These are phyloP conservation scores for Calcarisporium arbuscula DNA, from an alignment of 2,329 filamentous ascomycete genomes.

Conservation along the genomic window DNA sequence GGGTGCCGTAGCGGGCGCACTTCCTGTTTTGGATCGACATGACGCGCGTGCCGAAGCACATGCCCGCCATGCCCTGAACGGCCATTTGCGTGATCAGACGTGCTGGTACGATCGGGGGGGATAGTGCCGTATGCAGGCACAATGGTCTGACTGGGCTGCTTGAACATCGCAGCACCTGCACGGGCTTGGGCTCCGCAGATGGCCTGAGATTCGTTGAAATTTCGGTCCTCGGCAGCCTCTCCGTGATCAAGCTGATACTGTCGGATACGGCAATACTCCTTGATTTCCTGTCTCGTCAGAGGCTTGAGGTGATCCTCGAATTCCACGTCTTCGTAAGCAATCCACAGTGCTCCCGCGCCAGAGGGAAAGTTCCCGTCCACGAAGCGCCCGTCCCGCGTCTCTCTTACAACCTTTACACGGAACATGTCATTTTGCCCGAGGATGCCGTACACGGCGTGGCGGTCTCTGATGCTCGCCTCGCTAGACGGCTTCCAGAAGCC, in stretches of 20 bases:
- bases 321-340: conserved; percentile 54
- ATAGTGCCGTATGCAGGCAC: conserved; percentile 16
- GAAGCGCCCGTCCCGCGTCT: conserved; percentile 54
- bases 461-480: conserved; percentile 38
- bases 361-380: conserved; percentile 54
- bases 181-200: conserved; percentile 44
- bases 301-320: conserved; percentile 49
- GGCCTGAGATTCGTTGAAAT: conserved; percentile 45
- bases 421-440: conserved; percentile 59
- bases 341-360: conserved; percentile 56
- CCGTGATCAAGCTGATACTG: conserved; percentile 51
- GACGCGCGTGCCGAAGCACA: conserved; percentile 38
- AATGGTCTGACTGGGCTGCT: conserved; percentile 12
- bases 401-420: conserved; percentile 53
- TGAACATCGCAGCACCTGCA: conserved; percentile 25
- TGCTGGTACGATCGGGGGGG: conserved; percentile 12
- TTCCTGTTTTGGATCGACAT: conserved; percentile 27
- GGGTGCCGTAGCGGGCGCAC: conserved; percentile 21
- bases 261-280: conserved; percentile 57
- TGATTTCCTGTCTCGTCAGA: conserved; percentile 49
- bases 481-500: conserved; percentile 54
- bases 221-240: conserved; percentile 41
- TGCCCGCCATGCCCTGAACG: conserved; percentile 21
- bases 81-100: conserved; percentile 5
- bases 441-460: conserved; percentile 58